These are phyloP conservation scores for Camellia lanceoleosa DNA, from an alignment of 148 eudicot species.

Conservation along the genomic window DNA sequence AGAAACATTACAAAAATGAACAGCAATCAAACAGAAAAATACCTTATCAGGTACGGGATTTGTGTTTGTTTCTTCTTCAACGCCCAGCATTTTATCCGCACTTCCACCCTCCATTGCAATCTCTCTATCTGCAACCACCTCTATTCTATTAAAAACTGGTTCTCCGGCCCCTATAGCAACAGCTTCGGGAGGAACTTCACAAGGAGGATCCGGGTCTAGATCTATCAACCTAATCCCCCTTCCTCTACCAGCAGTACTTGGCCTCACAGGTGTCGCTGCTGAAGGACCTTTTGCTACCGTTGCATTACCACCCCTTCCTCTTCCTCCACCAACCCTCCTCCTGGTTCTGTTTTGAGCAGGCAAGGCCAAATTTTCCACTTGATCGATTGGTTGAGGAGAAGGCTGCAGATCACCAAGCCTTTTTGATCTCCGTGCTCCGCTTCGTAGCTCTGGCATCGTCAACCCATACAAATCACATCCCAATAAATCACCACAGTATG, in stretches of 20 bases:
- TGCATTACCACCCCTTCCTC: conserved; percentile 83
- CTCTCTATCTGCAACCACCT: conserved; percentile 62
- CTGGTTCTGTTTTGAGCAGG: conserved; percentile 70
- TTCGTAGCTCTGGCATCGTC: conserved; percentile 98
- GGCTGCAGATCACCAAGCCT: conserved; percentile 92
- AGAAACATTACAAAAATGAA: background rate
- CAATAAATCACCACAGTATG: conserved; percentile 34
- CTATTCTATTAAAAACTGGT: conserved; percentile 57
- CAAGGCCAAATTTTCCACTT: conserved; percentile 48
- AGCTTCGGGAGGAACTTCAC: conserved; percentile 58
- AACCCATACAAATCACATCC: conserved; percentile 76
- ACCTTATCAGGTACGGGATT: conserved; percentile 93
- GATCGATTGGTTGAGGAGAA: conserved; percentile 62
- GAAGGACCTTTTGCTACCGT: conserved; percentile 61
- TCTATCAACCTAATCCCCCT: conserved; percentile 77
- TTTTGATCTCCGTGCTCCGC: conserved; percentile 97
- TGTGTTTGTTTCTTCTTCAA: conserved; percentile 72
- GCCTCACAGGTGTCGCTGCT: conserved; percentile 61
- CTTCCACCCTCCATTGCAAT: conserved; percentile 82
- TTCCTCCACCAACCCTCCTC: conserved; percentile 73
- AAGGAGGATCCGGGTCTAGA: conserved; percentile 73
- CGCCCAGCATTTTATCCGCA: conserved; percentile 63
- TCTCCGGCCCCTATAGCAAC: conserved; percentile 51
- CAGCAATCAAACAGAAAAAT: conserved; percentile 16
- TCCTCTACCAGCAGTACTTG: conserved; percentile 77